Evolutionary conservation across 352 stramenopile species (phyloP), one percentile per base, ranked within the genome.

Genomic region (Phytopythium boreale): DNA sequence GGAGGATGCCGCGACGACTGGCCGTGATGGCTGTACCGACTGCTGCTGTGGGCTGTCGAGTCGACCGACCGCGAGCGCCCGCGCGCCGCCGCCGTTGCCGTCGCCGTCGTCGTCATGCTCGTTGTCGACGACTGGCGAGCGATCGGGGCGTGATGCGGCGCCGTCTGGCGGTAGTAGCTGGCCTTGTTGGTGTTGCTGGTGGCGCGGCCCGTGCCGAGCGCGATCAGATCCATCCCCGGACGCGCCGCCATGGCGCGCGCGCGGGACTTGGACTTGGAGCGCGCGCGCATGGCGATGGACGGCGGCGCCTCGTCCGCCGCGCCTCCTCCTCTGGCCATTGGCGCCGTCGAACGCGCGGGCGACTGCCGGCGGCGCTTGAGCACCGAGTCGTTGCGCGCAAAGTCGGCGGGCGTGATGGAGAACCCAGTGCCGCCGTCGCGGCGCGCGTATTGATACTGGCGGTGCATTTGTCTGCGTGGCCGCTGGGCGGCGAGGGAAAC

Each of bases 201-300:
- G 6, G 47, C 41, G 47, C 61, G 52, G 22, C 74, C 70, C 43
- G 71, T 75, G 12, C 84, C 84, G 2, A 92, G 62, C 15, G 77
- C 56, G 41, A 88, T 74, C 37, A 90, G 80, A 47, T 88, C 61
- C 49, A 87, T 75, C 12, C 68, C 63, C 27, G 72, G 77, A 47
- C 51, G 69, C 10, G 55, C 49, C 27, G 72, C 56, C 47, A 69
- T 47, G 27, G 63, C 64, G 14, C 68, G 71, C 5, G 68, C 69
- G 34, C 71, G 76, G 0, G 80, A 86, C 69, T 89, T 89, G 69
- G 82, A 89, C 56, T 89, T 89, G 63, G 80, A 88, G 15, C 79
- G 77, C 44, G 68, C 68, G 53, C 80, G 79, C 47, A 81, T 74
- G 36, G 61, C 56, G 34, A 79, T 74, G 26, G 70, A 57, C 9